Conservation (phyloP, 768 basidiomycete genomes). For the Hebeloma cylindrosporum region DNA sequence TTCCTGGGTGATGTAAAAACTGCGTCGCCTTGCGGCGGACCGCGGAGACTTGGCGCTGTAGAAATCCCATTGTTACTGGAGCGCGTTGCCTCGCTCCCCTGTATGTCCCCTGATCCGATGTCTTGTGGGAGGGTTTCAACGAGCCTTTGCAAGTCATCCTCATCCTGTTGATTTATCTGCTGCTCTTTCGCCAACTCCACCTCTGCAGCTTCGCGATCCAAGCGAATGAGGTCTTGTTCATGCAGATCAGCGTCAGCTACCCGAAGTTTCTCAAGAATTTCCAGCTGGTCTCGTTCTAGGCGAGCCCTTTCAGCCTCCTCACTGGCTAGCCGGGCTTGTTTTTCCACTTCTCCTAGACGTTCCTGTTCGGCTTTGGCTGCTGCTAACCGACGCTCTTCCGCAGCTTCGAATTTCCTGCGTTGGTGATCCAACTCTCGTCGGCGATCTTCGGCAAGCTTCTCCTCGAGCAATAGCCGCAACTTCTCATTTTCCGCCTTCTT, state of each 20-base stretch:
- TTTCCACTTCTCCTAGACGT: slow-evolving; percentile 25
- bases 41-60: too few species aligned
- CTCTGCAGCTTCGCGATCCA: slow-evolving; percentile 25
- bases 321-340: slow-evolving; percentile 24
- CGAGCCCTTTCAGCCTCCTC: slow-evolving; percentile 35
- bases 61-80: too few species aligned
- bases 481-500: slow-evolving; percentile 31
- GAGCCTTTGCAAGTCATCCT: slow-evolving; percentile 14
- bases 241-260: slow-evolving; percentile 31
- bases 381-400: slow-evolving; percentile 29
- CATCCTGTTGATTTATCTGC: slow-evolving; percentile 7
- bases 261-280: slow-evolving; percentile 33
- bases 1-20: too few species aligned
- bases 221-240: slow-evolving; percentile 31
- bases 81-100: slow-evolving; percentile 3
- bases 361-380: slow-evolving; percentile 24
- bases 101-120: too few species aligned
- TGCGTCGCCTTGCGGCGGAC: too few species aligned
- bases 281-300: slow-evolving; percentile 33
- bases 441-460: slow-evolving; percentile 29
- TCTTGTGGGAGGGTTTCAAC: slow-evolving; percentile 21
- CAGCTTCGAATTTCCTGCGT: slow-evolving; percentile 23
- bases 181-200: slow-evolving; percentile 23
- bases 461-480: slow-evolving; percentile 26
- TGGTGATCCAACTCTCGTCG: slow-evolving; percentile 30